These are phyloP conservation scores for Tremella yokohamensis DNA, from an alignment of 768 basidiomycete species.

Conservation along the genomic window DNA sequence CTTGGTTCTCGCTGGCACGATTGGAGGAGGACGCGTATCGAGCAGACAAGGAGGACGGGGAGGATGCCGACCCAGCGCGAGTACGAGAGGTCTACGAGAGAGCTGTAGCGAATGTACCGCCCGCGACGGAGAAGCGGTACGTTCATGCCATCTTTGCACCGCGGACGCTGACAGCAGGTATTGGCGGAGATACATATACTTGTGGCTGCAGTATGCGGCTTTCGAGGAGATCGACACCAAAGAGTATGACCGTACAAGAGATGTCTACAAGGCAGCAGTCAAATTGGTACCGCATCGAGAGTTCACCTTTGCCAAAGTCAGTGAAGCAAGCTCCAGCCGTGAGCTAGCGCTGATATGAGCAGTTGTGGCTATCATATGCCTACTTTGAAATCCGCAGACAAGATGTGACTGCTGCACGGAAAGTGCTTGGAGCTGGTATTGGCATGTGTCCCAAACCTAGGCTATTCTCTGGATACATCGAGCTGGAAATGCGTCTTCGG, in stretches of 20 bases:
- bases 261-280: slow-evolving; percentile 87
- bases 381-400: slow-evolving; percentile 84
- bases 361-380: slow-evolving; percentile 84
- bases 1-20: slow-evolving; percentile 95
- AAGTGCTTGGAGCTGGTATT: slow-evolving; percentile 81
- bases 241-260: slow-evolving; percentile 79
- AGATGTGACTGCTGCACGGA: slow-evolving; percentile 77
- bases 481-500: slow-evolving; percentile 57
- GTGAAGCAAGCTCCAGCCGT: not conserved
- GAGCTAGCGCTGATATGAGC: slow-evolving; percentile 6
- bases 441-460: slow-evolving; percentile 92
- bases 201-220: slow-evolving; percentile 92
- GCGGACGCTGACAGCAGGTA: slow-evolving; percentile 18
- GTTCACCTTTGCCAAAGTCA: slow-evolving; percentile 90
- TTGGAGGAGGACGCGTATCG: slow-evolving; percentile 83
- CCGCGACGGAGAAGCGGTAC: slow-evolving; percentile 85
- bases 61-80: slow-evolving; percentile 57
- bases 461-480: slow-evolving; percentile 85
- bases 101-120: slow-evolving; percentile 91
- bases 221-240: slow-evolving; percentile 96
- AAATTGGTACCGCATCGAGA: slow-evolving; percentile 89
- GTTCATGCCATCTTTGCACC: not conserved
- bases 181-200: slow-evolving; percentile 54
- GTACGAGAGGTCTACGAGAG: slow-evolving; percentile 93
- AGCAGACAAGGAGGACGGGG: slow-evolving; percentile 62